phyloP scores from a whole-genome alignment of 2,329 filamentous ascomycete genomes.

The Colletotrichum acutatum region DNA sequence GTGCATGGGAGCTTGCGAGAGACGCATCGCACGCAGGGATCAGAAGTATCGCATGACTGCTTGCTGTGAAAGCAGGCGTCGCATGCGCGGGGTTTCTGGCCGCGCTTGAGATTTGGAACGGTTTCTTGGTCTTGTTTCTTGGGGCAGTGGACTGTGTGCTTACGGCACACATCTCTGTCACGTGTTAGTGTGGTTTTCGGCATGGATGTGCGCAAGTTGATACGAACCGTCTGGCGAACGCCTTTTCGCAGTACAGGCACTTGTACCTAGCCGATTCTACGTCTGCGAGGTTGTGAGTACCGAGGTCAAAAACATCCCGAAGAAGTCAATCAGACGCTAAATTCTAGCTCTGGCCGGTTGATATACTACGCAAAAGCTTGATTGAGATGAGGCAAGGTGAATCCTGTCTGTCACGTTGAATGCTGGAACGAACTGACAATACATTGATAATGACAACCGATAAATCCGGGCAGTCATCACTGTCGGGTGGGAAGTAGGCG shows the following conservation, averaged over 20 bases:
- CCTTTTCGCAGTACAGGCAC: slow-evolving; percentile 38
- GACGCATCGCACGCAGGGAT: slow-evolving; percentile 41
- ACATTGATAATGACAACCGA: background rate
- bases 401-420: background rate
- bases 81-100: slow-evolving; percentile 43
- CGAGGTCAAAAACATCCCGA: background rate
- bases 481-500: background rate
- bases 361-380: background rate
- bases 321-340: background rate
- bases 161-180: slow-evolving; percentile 41
- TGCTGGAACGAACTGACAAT: background rate
- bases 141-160: slow-evolving; percentile 40
- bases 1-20: slow-evolving; percentile 38
- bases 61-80: slow-evolving; percentile 44
- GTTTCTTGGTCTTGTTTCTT: slow-evolving; percentile 28
- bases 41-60: slow-evolving; percentile 41
- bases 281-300: slow-evolving; percentile 19
- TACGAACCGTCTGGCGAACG: slow-evolving; percentile 37
- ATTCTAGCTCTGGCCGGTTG: background rate
- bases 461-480: background rate
- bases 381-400: background rate
- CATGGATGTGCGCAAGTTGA: background rate
- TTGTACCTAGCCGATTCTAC: slow-evolving; percentile 26
- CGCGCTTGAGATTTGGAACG: slow-evolving; percentile 39
- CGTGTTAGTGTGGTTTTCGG: background rate